Conservation (phyloP, 2,329 filamentous ascomycete genomes). For the Aspergillus bombycis region DNA sequence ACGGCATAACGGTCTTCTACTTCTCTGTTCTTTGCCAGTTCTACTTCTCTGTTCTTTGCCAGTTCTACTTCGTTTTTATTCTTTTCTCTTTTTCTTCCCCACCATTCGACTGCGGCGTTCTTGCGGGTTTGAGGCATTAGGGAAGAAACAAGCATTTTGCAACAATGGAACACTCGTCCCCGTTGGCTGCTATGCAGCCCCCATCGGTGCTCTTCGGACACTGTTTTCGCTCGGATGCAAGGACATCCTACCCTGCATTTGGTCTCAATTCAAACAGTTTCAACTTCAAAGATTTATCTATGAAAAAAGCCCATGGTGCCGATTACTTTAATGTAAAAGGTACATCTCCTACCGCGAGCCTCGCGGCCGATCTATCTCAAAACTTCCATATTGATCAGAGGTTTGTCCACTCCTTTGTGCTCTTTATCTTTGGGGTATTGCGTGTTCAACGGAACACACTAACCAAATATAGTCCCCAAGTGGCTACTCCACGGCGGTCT, state of each 20-base stretch:
- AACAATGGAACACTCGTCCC: slow-evolving; percentile 88
- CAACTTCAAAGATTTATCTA: slow-evolving; percentile 75
- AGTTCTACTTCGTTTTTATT: neutral
- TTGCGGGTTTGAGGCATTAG: slow-evolving; percentile 3
- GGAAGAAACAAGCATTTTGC: slow-evolving; percentile 19
- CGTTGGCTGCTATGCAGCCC: slow-evolving; percentile 88
- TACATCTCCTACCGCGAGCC: slow-evolving; percentile 86
- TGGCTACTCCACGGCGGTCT: slow-evolving; percentile 80
- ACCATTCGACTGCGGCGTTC: slow-evolving; percentile 3
- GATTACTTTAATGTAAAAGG: slow-evolving; percentile 88
- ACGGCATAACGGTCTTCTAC: slow-evolving; percentile 8
- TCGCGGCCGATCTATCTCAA: slow-evolving; percentile 92
- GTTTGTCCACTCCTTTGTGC: slow-evolving; percentile 56
- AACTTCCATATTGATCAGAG: slow-evolving; percentile 97
- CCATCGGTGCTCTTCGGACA: slow-evolving; percentile 63
- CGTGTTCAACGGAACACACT: slow-evolving; percentile 34
- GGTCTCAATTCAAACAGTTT: slow-evolving; percentile 65
- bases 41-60: neutral
- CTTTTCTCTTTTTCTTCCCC: neutral
- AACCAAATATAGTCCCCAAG: slow-evolving; percentile 68
- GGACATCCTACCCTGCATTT: slow-evolving; percentile 57
- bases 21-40: neutral
- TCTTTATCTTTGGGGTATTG: slow-evolving; percentile 4
- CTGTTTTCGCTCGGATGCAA: slow-evolving; percentile 63
- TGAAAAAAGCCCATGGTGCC: slow-evolving; percentile 62